These are phyloP conservation scores for Fusarium incarnatum DNA, from an alignment of 2,329 filamentous ascomycete genomes.

Conservation along the genomic window DNA sequence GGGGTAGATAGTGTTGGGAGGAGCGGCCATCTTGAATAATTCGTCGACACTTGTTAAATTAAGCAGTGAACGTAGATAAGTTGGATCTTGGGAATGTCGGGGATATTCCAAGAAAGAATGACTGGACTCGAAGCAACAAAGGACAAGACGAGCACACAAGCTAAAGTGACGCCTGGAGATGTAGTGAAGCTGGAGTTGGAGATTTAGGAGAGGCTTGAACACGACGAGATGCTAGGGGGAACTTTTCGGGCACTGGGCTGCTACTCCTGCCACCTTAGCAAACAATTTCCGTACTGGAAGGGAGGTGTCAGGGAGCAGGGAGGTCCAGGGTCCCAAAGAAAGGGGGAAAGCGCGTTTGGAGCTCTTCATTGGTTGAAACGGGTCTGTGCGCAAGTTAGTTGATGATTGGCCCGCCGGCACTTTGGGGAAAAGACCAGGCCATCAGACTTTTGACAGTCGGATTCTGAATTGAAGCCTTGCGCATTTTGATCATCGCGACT, in stretches of 20 bases:
- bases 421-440: constrained; percentile 40
- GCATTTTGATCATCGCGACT: constrained; percentile 40
- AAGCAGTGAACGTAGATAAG: constrained; percentile 48
- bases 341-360: constrained; percentile 56
- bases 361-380: constrained; percentile 47
- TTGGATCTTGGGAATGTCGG: constrained; percentile 43
- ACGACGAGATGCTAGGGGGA: constrained; percentile 50
- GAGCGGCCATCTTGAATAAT: constrained; percentile 64
- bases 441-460: constrained; percentile 49
- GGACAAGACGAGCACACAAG: constrained; percentile 40
- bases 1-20: constrained; percentile 81
- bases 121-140: constrained; percentile 34
- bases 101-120: constrained; percentile 48
- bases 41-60: constrained; percentile 44
- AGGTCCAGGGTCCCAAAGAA: constrained; percentile 54
- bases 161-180: constrained; percentile 44
- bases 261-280: constrained; percentile 56
- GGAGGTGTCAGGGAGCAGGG: constrained; percentile 49
- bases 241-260: constrained; percentile 54
- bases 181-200: constrained; percentile 46
- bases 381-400: constrained; percentile 48
- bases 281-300: constrained; percentile 61
- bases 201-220: constrained; percentile 45
- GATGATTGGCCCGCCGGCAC: constrained; percentile 49
- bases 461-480: constrained; percentile 41